Conservation (phyloP, 2,329 filamentous ascomycete species). For the Fusarium udum region DNA sequence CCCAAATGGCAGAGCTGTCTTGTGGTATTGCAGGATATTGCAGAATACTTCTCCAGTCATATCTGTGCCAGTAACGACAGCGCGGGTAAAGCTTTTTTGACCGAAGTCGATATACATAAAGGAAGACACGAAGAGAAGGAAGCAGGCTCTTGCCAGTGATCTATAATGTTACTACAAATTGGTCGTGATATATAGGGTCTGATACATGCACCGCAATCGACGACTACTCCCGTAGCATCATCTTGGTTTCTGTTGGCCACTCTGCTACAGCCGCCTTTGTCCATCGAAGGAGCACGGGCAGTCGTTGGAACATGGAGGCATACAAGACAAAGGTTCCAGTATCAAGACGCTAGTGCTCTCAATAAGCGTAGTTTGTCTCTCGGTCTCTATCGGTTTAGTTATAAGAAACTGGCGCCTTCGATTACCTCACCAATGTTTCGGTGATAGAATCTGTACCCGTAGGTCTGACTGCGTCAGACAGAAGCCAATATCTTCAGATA, state of each 20-base stretch:
- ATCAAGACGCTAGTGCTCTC: fast-evolving
- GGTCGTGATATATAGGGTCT: too few relatives aligned
- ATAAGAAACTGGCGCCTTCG: background rate
- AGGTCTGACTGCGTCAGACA: background rate
- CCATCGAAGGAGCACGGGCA: background rate
- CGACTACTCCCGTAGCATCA: too few relatives aligned
- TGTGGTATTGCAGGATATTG: too few relatives aligned
- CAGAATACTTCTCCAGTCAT: too few relatives aligned
- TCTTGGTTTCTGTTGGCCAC: background rate
- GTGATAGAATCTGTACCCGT: background rate
- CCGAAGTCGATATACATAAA: too few relatives aligned
- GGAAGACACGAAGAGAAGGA: background rate
- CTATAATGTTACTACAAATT: too few relatives aligned
- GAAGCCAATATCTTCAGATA: background rate
- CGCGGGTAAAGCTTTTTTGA: too few relatives aligned
- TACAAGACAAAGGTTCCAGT: background rate
- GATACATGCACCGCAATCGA: too few relatives aligned
- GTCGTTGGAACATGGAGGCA: too few relatives aligned
- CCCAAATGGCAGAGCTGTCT: too few relatives aligned
- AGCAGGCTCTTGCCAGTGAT: background rate
- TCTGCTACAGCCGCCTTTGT: background rate
- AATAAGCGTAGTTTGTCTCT: background rate
- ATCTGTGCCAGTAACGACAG: too few relatives aligned
- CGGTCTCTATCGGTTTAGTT: background rate
- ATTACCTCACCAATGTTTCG: background rate